A percentile compares a stretch with the other conserved stretches of the same genome.
Conservation (phyloP, 805 yeast species). For the Kuraishia molischiana region DNA sequence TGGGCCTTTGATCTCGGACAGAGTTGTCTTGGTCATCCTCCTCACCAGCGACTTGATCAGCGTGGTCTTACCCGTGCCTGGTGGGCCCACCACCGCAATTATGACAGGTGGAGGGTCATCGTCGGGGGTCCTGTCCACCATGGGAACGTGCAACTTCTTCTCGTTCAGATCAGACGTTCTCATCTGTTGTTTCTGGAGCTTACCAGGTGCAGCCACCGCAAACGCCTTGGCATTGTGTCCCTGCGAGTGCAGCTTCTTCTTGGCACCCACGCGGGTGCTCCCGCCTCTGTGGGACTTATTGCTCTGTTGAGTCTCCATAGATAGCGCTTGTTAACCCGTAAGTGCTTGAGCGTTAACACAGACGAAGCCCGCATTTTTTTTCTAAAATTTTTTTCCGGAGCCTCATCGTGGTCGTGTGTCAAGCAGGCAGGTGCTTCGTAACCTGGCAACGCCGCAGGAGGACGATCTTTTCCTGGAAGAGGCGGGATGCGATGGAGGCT, state of each 20-base stretch:
- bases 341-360: too few species aligned
- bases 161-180: slow-evolving; percentile 80
- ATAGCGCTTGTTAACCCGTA: too few species aligned
- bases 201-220: slow-evolving; percentile 78
- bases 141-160: slow-evolving; percentile 86
- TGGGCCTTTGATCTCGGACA: slow-evolving; percentile 88
- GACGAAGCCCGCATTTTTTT: too few species aligned
- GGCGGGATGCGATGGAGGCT: too few species aligned
- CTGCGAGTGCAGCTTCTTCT: slow-evolving; percentile 80
- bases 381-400: background rate
- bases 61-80: slow-evolving; percentile 97
- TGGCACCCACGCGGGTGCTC: slow-evolving; percentile 23
- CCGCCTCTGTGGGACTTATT: slow-evolving; percentile 79
- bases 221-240: slow-evolving; percentile 82
- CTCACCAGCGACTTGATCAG: slow-evolving; percentile 81
- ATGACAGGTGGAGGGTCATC: slow-evolving; percentile 96
- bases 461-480: too few species aligned
- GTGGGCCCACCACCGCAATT: slow-evolving; percentile 96
- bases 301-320: slow-evolving; percentile 31
- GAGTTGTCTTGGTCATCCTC: slow-evolving; percentile 77
- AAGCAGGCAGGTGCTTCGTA: too few species aligned
- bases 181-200: slow-evolving; percentile 73
- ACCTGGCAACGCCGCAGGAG: too few species aligned
- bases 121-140: slow-evolving; percentile 95
- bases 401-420: background rate